These are phyloP conservation scores for Hypoxylon cercidicola DNA, from an alignment of 495 filamentous ascomycete genomes.

Conservation along the genomic window DNA sequence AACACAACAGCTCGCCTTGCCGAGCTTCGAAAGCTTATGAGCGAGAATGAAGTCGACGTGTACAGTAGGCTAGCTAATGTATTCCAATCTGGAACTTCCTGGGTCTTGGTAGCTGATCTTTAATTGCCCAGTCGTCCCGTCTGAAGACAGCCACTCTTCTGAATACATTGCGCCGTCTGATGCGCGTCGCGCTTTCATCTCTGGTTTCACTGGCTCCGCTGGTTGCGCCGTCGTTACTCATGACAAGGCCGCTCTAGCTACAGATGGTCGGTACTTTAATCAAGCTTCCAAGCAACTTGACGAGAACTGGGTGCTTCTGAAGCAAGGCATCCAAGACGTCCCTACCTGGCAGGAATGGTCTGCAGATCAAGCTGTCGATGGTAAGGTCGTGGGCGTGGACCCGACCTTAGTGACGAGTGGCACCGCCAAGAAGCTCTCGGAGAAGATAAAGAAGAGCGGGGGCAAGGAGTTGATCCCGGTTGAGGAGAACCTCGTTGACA, in stretches of 20 bases:
- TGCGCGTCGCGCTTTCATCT: slow-evolving; percentile 90
- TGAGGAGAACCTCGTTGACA: slow-evolving; percentile 84
- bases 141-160: slow-evolving; percentile 96
- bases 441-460: slow-evolving; percentile 88
- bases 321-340: slow-evolving; percentile 91
- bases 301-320: slow-evolving; percentile 89
- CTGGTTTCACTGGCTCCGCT: slow-evolving; percentile 94
- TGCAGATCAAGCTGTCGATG: slow-evolving; percentile 81
- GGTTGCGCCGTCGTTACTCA: slow-evolving; percentile 90
- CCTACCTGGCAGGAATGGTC: slow-evolving; percentile 99
- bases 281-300: slow-evolving; percentile 95
- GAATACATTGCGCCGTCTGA: slow-evolving; percentile 98
- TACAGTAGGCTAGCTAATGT: slow-evolving; percentile 76
- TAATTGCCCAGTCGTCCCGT: slow-evolving; percentile 79
- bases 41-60: slow-evolving; percentile 84
- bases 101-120: slow-evolving; percentile 28
- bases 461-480: slow-evolving; percentile 79
- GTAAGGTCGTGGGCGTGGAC: slow-evolving; percentile 91
- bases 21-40: slow-evolving; percentile 87
- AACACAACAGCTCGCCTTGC: slow-evolving; percentile 82
- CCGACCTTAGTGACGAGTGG: slow-evolving; percentile 86
- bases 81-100: slow-evolving; percentile 11
- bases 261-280: slow-evolving; percentile 98
- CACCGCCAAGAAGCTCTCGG: slow-evolving; percentile 85
- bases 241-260: slow-evolving; percentile 89